phyloP scores from a whole-genome alignment of 129 eudicot genomes.

The Helianthus annuus region HanXRQr2.0-SUNRISE NC_035448.2:202673413-202673912 shows the following conservation, averaged over 20 bases:
- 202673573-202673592: conserved; percentile 51
- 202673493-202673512: conserved; percentile 41
- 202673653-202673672: conserved; percentile 61
- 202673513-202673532: conserved; percentile 57
- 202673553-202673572: conserved; percentile 54
- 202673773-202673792: conserved; percentile 47
- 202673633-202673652: conserved; percentile 33
- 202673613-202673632: conserved; percentile 65
- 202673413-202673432: conserved; percentile 71
- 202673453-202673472: conserved; percentile 64
- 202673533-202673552: conserved; percentile 27
- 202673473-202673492: conserved; percentile 60
- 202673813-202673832: conserved; percentile 52
- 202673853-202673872: too few relatives aligned
- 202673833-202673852: conserved; percentile 23
- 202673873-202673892: too few relatives aligned
- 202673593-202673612: conserved; percentile 54
- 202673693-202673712: conserved; percentile 21
- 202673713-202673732: conserved; percentile 41
- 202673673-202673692: conserved; percentile 47
- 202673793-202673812: conserved; percentile 68
- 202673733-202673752: conserved; percentile 43
- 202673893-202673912: too few relatives aligned
- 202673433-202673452: conserved; percentile 28
- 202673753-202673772: conserved; percentile 42